Evolutionary conservation across 179 eudicot genomes (phyloP).

Genomic region (Dionaea muscipula): DNA sequence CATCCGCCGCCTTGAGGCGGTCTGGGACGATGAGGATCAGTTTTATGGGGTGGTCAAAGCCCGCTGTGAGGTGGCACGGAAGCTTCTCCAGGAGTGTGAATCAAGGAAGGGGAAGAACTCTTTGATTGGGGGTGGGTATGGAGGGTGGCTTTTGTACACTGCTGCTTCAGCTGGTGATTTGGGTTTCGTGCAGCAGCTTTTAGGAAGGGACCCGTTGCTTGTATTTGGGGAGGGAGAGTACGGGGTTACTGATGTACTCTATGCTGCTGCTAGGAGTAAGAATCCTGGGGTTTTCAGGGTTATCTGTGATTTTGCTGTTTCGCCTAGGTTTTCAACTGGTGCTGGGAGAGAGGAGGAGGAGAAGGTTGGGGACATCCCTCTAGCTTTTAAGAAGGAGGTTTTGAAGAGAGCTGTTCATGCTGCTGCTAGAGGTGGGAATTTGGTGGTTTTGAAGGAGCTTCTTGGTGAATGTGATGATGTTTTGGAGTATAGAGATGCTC

Average conservation of each 20-base stretch:
- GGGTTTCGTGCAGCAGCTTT: constrained; percentile 41
- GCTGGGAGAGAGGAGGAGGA: constrained; percentile 30
- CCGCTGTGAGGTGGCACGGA: constrained; percentile 53
- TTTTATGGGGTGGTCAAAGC: constrained; percentile 53
- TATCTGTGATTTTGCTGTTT: constrained; percentile 42
- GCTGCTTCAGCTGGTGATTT: constrained; percentile 88
- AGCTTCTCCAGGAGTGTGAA: constrained; percentile 45
- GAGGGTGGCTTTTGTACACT: constrained; percentile 87
- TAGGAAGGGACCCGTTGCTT: constrained; percentile 50
- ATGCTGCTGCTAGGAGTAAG: constrained; percentile 83
- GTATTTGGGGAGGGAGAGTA: constrained; percentile 92
- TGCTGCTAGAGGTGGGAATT: constrained; percentile 90
- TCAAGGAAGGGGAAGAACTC: constrained; percentile 37
- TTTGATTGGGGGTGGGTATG: constrained; percentile 57
- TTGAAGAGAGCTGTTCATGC: constrained; percentile 78
- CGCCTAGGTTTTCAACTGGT: constrained; percentile 44
- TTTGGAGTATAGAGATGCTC: constrained; percentile 54
- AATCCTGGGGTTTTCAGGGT: constrained; percentile 51
- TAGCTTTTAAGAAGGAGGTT: constrained; percentile 61
- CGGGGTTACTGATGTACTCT: constrained; percentile 77
- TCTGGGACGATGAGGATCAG: constrained; percentile 80
- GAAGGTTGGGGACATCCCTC: constrained; percentile 36
- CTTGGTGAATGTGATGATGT: constrained; percentile 46
- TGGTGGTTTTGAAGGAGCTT: constrained; percentile 57
- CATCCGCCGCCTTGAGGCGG: constrained; percentile 72